phyloP scores from a whole-genome alignment of 495 filamentous ascomycete genomes.

The Aspergillus bridgeri region DNA sequence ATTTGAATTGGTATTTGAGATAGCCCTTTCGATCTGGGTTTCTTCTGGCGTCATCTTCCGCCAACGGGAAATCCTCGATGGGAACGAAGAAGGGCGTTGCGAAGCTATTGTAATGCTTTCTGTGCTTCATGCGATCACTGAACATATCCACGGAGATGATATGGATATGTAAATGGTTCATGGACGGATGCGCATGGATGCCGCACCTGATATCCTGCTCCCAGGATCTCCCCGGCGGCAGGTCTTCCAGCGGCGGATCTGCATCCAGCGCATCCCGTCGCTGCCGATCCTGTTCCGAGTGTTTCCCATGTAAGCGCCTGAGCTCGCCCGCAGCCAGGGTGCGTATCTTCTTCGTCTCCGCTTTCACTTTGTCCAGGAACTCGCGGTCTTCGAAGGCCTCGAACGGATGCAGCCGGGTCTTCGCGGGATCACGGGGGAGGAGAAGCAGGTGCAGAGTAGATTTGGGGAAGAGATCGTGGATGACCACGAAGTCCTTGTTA shows the following conservation, averaged over 20 bases:
- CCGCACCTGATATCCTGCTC: conserved; percentile 70
- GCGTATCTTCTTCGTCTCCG: conserved; percentile 59
- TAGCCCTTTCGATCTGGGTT: conserved; percentile 53
- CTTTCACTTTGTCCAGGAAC: conserved; percentile 64
- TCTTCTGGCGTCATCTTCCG: conserved; percentile 55
- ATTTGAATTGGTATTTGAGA: conserved; percentile 60
- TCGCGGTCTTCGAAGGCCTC: conserved; percentile 67
- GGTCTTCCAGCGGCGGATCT: conserved; percentile 39
- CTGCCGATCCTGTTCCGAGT: conserved; percentile 56
- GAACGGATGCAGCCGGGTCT: conserved; percentile 67
- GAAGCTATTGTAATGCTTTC: conserved; percentile 93
- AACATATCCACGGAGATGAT: conserved; percentile 72
- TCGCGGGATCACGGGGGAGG: conserved; percentile 66
- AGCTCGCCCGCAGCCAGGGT: conserved; percentile 70
- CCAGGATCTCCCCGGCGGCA: conserved; percentile 77
- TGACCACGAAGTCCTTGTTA: conserved; percentile 69
- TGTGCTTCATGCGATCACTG: conserved; percentile 66
- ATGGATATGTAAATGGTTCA: conserved; percentile 92
- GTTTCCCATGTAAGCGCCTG: conserved; percentile 61
- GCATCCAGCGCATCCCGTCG: conserved; percentile 53
- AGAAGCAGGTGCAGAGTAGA: conserved; percentile 81
- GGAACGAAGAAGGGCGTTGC: conserved; percentile 80
- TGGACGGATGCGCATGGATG: conserved; percentile 81
- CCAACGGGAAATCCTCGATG: conserved; percentile 78
- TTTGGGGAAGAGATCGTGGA: conserved; percentile 84